Conservation (phyloP, 108 stramenopile genomes). For the Licmophora abbreviata region DNA sequence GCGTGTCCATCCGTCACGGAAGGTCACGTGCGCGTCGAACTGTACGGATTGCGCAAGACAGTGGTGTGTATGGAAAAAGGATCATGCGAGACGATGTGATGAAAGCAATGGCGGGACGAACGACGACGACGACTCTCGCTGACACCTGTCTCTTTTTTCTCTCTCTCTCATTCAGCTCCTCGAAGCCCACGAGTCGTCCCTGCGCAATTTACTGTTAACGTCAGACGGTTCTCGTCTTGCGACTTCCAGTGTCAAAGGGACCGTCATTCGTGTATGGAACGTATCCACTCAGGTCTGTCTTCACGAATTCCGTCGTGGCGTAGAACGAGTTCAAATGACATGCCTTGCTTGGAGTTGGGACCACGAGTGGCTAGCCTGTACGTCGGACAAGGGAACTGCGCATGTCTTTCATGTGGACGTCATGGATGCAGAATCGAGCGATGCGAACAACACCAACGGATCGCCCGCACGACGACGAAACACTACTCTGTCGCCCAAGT, state of each 20-base stretch:
- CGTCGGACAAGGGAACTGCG: slow-evolving; percentile 92
- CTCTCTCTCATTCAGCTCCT: slow-evolving; percentile 37
- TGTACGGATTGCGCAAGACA: slow-evolving; percentile 87
- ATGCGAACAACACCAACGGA: slow-evolving; percentile 7
- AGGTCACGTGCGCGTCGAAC: slow-evolving; percentile 94
- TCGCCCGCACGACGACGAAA: slow-evolving; percentile 3
- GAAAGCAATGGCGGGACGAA: no score
- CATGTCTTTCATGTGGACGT: slow-evolving; percentile 81
- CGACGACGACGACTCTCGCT: no score
- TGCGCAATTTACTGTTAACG: slow-evolving; percentile 80
- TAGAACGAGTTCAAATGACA: slow-evolving; percentile 87
- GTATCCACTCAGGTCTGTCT: slow-evolving; percentile 48
- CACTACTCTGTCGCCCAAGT: slow-evolving; percentile 1
- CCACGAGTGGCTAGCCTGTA: slow-evolving; percentile 82
- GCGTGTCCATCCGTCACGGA: slow-evolving; percentile 86
- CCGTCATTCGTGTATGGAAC: slow-evolving; percentile 92
- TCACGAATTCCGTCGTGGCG: slow-evolving; percentile 92
- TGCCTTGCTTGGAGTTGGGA: slow-evolving; percentile 86
- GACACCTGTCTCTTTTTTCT: slow-evolving; percentile 3
- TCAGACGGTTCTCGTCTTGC: slow-evolving; percentile 84
- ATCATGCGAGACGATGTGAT: no score
- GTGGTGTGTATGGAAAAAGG: slow-evolving; percentile 44
- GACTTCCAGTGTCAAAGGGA: slow-evolving; percentile 91
- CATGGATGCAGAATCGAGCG: slow-evolving; percentile 10
- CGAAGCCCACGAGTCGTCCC: slow-evolving; percentile 90